phyloP scores from a whole-genome alignment of 192 early-diverging fungal species.

The Gamsiella multidivaricata region DNA sequence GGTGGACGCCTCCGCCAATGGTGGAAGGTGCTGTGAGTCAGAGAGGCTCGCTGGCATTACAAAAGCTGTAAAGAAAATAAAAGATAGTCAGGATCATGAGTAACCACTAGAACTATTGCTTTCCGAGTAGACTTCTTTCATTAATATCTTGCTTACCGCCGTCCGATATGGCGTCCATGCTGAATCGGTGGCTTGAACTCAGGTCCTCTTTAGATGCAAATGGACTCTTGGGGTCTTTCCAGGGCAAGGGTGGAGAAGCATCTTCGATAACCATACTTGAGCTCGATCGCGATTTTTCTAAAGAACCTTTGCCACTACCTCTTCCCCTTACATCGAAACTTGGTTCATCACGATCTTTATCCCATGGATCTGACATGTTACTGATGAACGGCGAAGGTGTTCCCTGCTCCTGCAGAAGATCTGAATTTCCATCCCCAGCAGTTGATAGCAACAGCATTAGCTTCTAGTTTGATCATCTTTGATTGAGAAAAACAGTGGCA shows the following conservation, averaged over 20 bases:
- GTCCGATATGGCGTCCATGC: conserved; percentile 36
- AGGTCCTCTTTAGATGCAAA: conserved; percentile 3
- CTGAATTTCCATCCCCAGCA: too few relatives aligned
- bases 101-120: too few relatives aligned
- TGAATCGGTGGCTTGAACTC: conserved; percentile 27
- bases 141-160: conserved; percentile 16
- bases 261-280: conserved; percentile 36
- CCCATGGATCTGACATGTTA: conserved; percentile 20
- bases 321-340: background rate
- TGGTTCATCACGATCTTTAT: background rate
- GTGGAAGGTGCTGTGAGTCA: conserved; percentile 7
- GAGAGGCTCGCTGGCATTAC: conserved; percentile 30
- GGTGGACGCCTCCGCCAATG: background rate
- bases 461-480: too few relatives aligned
- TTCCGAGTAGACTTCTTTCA: background rate
- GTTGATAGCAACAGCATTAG: too few relatives aligned
- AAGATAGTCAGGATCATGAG: background rate
- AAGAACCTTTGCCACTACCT: background rate
- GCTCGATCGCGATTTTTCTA: background rate
- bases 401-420: background rate
- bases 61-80: conserved; percentile 18
- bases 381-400: conserved; percentile 10
- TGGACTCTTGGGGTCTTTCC: conserved; percentile 20
- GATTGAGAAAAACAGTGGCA: too few relatives aligned
- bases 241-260: conserved; percentile 26